These are phyloP conservation scores for Boechera retrofracta DNA, from an alignment of 345 rosid genomes.

Conservation along the genomic window DNA sequence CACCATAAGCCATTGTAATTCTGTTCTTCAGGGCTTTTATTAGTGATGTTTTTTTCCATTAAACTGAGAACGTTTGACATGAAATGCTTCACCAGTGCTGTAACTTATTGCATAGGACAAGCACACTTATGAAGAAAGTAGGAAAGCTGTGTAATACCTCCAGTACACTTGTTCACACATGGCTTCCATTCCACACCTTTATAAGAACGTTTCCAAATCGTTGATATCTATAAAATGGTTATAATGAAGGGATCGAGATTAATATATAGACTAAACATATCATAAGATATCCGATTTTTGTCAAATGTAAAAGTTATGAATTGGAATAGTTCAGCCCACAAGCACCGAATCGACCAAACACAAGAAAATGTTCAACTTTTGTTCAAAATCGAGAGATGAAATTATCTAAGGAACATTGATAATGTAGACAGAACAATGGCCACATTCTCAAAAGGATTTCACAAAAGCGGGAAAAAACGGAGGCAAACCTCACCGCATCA, in stretches of 20 bases:
- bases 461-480: slow-evolving; percentile 2
- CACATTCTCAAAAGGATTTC: not conserved
- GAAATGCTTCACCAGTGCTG: not conserved
- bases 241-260: no score
- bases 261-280: not conserved
- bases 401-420: slow-evolving; percentile 8
- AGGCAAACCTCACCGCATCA: slow-evolving; percentile 74
- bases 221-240: slow-evolving; percentile 60
- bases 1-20: no score
- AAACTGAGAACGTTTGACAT: no score
- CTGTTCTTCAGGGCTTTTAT: no score
- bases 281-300: not conserved
- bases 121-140: not conserved
- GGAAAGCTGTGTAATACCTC: slow-evolving; percentile 57
- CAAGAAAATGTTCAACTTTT: not conserved
- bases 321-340: not conserved
- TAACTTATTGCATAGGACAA: slow-evolving; percentile 17
- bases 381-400: slow-evolving; percentile 2
- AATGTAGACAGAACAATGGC: slow-evolving; percentile 1
- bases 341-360: slow-evolving; percentile 10
- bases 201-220: slow-evolving; percentile 83
- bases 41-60: no score
- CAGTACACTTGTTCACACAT: slow-evolving; percentile 64
- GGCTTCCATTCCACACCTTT: slow-evolving; percentile 86
- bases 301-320: not conserved